Percentiles rank a stretch among this genome's conserved stretches.
phyloP scores from a whole-genome alignment of 2,329 filamentous ascomycete species.

The Pseudocercospora musae region DNA sequence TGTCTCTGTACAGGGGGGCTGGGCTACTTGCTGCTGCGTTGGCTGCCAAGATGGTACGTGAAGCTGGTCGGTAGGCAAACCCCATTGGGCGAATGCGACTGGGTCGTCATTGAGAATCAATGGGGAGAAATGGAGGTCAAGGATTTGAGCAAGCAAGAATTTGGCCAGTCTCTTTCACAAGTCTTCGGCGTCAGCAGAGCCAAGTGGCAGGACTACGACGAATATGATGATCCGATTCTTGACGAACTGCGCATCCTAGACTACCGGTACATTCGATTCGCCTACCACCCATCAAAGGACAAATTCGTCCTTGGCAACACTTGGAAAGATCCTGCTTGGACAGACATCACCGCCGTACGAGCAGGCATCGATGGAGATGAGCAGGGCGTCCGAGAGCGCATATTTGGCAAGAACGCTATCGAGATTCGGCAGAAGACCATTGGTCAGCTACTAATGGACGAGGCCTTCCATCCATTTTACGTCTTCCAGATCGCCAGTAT shows the following conservation, averaged over 20 bases:
- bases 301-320: constrained; percentile 82
- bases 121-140: constrained; percentile 90
- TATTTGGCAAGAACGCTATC: constrained; percentile 88
- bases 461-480: constrained; percentile 97
- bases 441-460: constrained; percentile 79
- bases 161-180: constrained; percentile 62
- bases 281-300: constrained; percentile 83
- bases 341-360: constrained; percentile 69
- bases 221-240: constrained; percentile 72
- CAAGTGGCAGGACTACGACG: constrained; percentile 63
- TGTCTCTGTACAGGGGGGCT: constrained; percentile 73
- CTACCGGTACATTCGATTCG: constrained; percentile 92
- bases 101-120: constrained; percentile 96
- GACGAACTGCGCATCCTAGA: constrained; percentile 73
- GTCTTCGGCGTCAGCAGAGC: constrained; percentile 67
- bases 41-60: constrained; percentile 86
- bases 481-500: constrained; percentile 96
- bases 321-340: constrained; percentile 94
- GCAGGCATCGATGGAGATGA: constrained; percentile 84
- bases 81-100: constrained; percentile 71
- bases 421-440: constrained; percentile 89
- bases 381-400: constrained; percentile 73
- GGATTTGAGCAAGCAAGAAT: constrained; percentile 57
- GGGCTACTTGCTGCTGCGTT: constrained; percentile 80
- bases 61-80: constrained; percentile 66